These are phyloP conservation scores for Cylindrotheca fusiformis DNA, from an alignment of 108 stramenopile genomes.

Conservation along the genomic window DNA sequence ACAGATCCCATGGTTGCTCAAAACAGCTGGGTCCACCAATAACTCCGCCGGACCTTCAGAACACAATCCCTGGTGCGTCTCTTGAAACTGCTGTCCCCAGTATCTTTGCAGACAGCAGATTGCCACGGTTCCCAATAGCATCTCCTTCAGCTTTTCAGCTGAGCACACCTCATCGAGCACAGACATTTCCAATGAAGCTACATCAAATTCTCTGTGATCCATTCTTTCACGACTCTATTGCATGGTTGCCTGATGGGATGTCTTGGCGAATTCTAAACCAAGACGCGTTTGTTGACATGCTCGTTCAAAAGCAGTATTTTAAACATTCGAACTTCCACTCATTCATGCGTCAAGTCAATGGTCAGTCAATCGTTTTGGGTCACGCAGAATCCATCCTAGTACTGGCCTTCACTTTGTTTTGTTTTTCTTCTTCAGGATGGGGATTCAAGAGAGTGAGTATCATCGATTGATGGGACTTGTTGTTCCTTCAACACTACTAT, in stretches of 20 bases:
- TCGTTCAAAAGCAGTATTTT: slow-evolving; percentile 33
- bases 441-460: no score
- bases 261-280: slow-evolving; percentile 35
- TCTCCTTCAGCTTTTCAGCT: no score
- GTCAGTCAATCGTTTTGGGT: not conserved
- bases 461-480: no score
- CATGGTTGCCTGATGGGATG: slow-evolving; percentile 52
- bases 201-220: slow-evolving; percentile 55
- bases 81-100: not conserved
- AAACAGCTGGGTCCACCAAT: no score
- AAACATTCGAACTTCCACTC: slow-evolving; percentile 18
- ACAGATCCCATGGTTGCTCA: no score
- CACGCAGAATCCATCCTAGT: not conserved
- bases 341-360: slow-evolving; percentile 23
- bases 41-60: no score
- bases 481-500: no score
- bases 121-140: not conserved
- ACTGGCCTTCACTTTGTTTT: no score
- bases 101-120: not conserved
- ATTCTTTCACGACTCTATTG: slow-evolving; percentile 45
- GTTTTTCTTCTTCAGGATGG: no score
- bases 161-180: not conserved
- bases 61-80: not conserved
- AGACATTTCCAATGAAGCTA: slow-evolving; percentile 55
- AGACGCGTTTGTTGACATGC: slow-evolving; percentile 21